A percentile compares a stretch with the other conserved stretches of the same genome.
phyloP scores from a whole-genome alignment of 2,329 filamentous ascomycete genomes.

The Xylaria sp. region DNA sequence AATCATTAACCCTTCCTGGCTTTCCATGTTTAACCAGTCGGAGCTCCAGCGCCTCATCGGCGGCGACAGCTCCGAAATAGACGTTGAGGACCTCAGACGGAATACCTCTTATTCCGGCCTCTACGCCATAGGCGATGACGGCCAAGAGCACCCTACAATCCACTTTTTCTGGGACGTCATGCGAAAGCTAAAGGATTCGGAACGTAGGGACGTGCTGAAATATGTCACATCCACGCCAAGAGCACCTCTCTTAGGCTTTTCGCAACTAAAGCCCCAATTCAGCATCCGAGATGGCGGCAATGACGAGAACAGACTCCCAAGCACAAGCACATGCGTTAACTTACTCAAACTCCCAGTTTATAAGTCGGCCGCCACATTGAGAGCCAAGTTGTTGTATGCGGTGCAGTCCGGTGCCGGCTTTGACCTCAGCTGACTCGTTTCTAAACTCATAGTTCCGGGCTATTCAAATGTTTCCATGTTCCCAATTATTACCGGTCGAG shows the following conservation, averaged over 20 bases:
- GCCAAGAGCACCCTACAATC: conserved; percentile 85
- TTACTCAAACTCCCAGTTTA: conserved; percentile 92
- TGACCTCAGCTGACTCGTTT: conserved; percentile 71
- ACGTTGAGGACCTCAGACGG: conserved; percentile 83
- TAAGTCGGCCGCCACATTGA: conserved; percentile 70
- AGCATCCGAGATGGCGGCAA: conserved; percentile 86
- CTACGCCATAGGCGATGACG: conserved; percentile 90
- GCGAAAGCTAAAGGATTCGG: conserved; percentile 76
- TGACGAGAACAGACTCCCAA: conserved; percentile 84
- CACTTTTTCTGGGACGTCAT: conserved; percentile 93
- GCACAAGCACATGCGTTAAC: conserved; percentile 96
- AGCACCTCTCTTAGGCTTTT: conserved; percentile 89
- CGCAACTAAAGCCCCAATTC: conserved; percentile 84
- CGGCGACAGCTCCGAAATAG: conserved; percentile 85
- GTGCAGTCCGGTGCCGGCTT: conserved; percentile 92
- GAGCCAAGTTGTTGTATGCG: conserved; percentile 87
- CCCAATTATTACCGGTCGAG: not conserved
- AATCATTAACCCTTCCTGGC: conserved; percentile 92
- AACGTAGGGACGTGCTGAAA: conserved; percentile 87
- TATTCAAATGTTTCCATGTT: not conserved
- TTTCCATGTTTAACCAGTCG: conserved; percentile 98
- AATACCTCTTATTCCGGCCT: conserved; percentile 90
- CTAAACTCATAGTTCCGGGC: not conserved
- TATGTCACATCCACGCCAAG: conserved; percentile 95
- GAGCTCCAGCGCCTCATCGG: conserved; percentile 94